Conservation (phyloP, 768 basidiomycete genomes). For the Hygrophoropsis aurantiaca region DNA sequence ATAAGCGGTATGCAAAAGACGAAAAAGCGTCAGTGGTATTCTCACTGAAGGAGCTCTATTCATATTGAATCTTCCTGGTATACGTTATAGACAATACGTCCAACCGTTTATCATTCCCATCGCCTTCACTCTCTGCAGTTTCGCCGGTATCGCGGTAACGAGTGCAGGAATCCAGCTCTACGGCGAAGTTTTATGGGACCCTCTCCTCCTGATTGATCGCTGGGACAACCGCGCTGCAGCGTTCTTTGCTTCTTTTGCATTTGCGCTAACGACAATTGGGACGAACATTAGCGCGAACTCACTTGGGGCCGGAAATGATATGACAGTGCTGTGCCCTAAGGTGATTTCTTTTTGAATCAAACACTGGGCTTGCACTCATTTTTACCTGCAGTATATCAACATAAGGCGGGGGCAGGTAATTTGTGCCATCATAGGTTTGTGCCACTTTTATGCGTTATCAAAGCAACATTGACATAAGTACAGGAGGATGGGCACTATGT, state of each 20-base stretch:
- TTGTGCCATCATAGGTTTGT: constrained; percentile 19
- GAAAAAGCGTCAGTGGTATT: constrained; percentile 52
- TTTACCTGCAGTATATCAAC: constrained; percentile 21
- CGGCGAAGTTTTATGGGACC: constrained; percentile 72
- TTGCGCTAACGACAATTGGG: constrained; percentile 69
- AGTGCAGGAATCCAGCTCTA: constrained; percentile 74
- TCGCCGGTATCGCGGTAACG: constrained; percentile 79
- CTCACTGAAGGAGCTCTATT: not conserved
- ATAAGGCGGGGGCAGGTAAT: constrained; percentile 29
- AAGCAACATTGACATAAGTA: constrained; percentile 71
- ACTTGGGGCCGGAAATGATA: constrained; percentile 77
- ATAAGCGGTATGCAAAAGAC: constrained; percentile 68
- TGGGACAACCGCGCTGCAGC: constrained; percentile 87
- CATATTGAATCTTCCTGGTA: constrained; percentile 7
- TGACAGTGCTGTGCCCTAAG: constrained; percentile 71
- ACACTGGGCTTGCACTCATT: not conserved
- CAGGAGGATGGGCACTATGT: constrained; percentile 81
- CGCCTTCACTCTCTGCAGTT: constrained; percentile 74
- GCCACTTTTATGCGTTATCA: constrained; percentile 49
- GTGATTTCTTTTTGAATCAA: constrained; percentile 6
- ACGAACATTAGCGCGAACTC: constrained; percentile 80
- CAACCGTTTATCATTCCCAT: constrained; percentile 79
- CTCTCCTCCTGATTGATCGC: constrained; percentile 67
- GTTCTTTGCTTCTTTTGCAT: constrained; percentile 79
- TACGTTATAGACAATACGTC: constrained; percentile 57